phyloP scores from a whole-genome alignment of 805 yeast genomes.

The Barnettozyma salicaria region DNA sequence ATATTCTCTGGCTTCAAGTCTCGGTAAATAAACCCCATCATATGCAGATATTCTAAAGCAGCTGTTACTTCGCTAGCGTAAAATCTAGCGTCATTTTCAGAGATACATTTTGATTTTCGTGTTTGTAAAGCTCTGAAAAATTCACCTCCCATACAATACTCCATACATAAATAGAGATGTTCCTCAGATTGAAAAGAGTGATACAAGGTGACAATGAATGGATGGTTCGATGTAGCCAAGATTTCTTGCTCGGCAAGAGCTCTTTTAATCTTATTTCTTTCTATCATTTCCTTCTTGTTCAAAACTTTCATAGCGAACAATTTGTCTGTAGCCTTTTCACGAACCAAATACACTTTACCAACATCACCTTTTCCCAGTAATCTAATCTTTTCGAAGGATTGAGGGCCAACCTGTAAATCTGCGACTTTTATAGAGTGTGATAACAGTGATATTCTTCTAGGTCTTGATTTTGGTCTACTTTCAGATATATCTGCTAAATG shows the following conservation, averaged over 20 bases:
- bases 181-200: constrained; percentile 96
- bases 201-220: constrained; percentile 91
- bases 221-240: constrained; percentile 90
- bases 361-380: constrained; percentile 97
- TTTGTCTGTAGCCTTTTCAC: constrained; percentile 68
- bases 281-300: constrained; percentile 88
- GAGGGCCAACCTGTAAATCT: constrained; percentile 80
- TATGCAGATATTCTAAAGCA: constrained; percentile 88
- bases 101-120: constrained; percentile 74
- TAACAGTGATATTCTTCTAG: constrained; percentile 43
- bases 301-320: constrained; percentile 91
- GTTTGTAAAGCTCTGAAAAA: constrained; percentile 95
- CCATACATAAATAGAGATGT: constrained; percentile 90
- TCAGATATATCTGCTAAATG: constrained; percentile 18
- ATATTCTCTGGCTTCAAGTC: constrained; percentile 97
- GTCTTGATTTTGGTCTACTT: constrained; percentile 20
- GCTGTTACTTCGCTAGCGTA: constrained; percentile 97
- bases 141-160: constrained; percentile 99
- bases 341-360: constrained; percentile 90
- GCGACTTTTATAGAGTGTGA: constrained; percentile 64
- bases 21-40: constrained; percentile 95
- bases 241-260: constrained; percentile 97
- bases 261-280: constrained; percentile 88
- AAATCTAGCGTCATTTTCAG: constrained; percentile 84
- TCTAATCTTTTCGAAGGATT: constrained; percentile 81